Percentiles rank a stretch among this genome's conserved stretches.
Evolutionary conservation across 1,284 basidiomycete species (phyloP).

Genomic region (Naganishia cerealis): DNA sequence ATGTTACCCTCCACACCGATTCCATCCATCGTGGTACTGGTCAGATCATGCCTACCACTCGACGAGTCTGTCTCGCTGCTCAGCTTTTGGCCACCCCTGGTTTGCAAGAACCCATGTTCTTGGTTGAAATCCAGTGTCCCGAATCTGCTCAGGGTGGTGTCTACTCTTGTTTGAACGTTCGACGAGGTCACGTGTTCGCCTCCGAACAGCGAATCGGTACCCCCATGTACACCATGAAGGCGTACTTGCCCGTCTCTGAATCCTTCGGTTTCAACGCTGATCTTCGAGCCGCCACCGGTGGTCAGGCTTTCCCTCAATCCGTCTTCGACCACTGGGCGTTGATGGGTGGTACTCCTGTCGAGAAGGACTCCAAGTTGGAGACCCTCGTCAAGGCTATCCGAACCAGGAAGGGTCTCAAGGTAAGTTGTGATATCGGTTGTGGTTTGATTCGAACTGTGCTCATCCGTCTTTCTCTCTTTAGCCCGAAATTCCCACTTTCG

Average conservation of each 20-base stretch:
- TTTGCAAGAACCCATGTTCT: slow-evolving; percentile 96
- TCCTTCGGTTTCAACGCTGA: slow-evolving; percentile 99
- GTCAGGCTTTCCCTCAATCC: slow-evolving; percentile 96
- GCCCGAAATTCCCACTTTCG: slow-evolving; percentile 80
- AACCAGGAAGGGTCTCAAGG: slow-evolving; percentile 50
- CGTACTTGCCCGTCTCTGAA: slow-evolving; percentile 93
- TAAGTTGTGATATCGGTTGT: slow-evolving; percentile 44
- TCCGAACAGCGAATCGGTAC: slow-evolving; percentile 97
- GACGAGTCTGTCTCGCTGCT: slow-evolving; percentile 95
- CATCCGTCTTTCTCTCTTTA: slow-evolving; percentile 35
- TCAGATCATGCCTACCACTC: slow-evolving; percentile 92
- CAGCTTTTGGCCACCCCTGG: slow-evolving; percentile 85
- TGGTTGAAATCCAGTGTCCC: slow-evolving; percentile 98
- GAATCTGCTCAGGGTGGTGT: slow-evolving; percentile 98
- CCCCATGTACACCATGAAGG: slow-evolving; percentile 99
- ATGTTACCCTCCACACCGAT: slow-evolving; percentile 96
- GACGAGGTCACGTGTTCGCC: slow-evolving; percentile 96
- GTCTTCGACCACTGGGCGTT: slow-evolving; percentile 92
- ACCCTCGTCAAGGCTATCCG: slow-evolving; percentile 81
- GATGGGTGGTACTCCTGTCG: slow-evolving; percentile 64
- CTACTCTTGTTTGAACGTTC: slow-evolving; percentile 91
- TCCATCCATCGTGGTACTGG: slow-evolving; percentile 99
- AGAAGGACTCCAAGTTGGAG: slow-evolving; percentile 77
- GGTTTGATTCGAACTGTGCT: neutral
- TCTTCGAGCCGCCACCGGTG: slow-evolving; percentile 85